phyloP scores from a whole-genome alignment of 139 green algal genomes.

The Diplosphaera chodatii region DNA sequence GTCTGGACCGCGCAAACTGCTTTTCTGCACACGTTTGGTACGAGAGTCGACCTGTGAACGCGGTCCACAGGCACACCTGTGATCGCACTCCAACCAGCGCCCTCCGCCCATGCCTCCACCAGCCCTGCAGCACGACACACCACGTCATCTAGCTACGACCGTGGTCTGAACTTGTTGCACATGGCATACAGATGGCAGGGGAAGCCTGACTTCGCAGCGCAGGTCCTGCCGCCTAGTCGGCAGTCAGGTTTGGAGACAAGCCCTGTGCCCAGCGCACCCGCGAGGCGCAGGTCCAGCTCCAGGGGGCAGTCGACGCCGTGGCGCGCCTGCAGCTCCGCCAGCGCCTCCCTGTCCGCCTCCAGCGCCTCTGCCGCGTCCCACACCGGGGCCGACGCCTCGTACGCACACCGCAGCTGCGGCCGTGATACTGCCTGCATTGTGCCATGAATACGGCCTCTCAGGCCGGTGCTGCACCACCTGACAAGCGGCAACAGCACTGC shows the following conservation, averaged over 20 bases:
- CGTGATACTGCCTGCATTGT: constrained; percentile 7
- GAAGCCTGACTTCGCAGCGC: no score
- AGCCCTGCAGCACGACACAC: constrained; percentile 45
- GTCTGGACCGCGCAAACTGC: no score
- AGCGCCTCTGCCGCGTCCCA: constrained; percentile 41
- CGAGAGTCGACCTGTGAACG: no score
- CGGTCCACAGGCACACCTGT: constrained; percentile 13
- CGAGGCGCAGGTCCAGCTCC: constrained; percentile 51
- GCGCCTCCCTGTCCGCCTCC: constrained; percentile 38
- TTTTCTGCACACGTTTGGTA: no score
- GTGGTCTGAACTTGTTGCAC: neutral
- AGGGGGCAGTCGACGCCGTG: constrained; percentile 39
- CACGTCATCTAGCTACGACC: neutral
- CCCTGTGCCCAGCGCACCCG: constrained; percentile 16
- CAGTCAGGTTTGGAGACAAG: neutral
- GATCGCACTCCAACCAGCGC: constrained; percentile 53
- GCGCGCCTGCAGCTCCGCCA: constrained; percentile 49
- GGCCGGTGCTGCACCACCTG: no score
- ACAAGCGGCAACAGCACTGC: no score
- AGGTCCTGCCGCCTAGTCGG: no score
- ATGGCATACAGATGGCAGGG: no score
- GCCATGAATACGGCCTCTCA: no score
- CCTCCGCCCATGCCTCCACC: constrained; percentile 75
- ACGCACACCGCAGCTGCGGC: constrained; percentile 31
- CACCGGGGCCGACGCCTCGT: constrained; percentile 36